A percentile compares a stretch with the other conserved stretches of the same genome.
phyloP scores from a whole-genome alignment of 2,329 filamentous ascomycete species.

The Colletotrichum sp. region DNA sequence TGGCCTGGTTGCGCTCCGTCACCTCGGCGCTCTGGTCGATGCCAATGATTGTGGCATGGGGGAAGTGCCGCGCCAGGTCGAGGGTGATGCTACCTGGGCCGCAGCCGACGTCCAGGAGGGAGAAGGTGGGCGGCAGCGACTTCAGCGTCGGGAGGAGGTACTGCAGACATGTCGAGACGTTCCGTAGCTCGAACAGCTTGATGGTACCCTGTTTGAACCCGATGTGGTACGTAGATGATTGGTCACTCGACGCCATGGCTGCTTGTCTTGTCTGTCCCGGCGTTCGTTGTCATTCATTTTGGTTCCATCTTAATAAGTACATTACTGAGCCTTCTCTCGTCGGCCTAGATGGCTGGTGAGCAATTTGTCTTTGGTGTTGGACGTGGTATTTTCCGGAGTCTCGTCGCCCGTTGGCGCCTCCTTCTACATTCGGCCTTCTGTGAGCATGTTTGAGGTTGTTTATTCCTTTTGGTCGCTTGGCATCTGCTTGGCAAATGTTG shows the following conservation, averaged over 20 bases:
- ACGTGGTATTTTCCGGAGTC: background rate
- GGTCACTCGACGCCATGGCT: background rate
- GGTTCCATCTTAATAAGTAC: background rate
- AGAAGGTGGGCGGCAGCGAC: slow-evolving; percentile 28
- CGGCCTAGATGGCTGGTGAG: background rate
- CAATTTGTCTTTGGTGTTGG: background rate
- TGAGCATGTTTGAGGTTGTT: slow-evolving; percentile 8
- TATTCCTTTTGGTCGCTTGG: background rate
- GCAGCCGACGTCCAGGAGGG: slow-evolving; percentile 46
- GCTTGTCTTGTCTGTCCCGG: background rate
- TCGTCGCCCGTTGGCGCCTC: background rate
- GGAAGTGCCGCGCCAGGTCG: slow-evolving; percentile 40
- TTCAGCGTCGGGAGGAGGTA: slow-evolving; percentile 38
- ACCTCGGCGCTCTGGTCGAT: slow-evolving; percentile 25
- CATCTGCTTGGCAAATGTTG: background rate
- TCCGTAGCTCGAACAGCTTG: slow-evolving; percentile 7
- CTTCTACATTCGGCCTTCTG: background rate
- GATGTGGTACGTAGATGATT: slow-evolving; percentile 2
- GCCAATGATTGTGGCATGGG: slow-evolving; percentile 41
- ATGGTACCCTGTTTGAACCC: slow-evolving; percentile 8
- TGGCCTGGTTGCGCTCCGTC: background rate
- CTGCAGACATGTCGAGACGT: slow-evolving; percentile 7
- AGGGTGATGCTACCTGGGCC: slow-evolving; percentile 47
- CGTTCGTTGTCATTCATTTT: background rate
- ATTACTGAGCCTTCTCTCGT: background rate